phyloP scores from a whole-genome alignment of 345 rosid species.

The Eucalyptus grandis region DNA sequence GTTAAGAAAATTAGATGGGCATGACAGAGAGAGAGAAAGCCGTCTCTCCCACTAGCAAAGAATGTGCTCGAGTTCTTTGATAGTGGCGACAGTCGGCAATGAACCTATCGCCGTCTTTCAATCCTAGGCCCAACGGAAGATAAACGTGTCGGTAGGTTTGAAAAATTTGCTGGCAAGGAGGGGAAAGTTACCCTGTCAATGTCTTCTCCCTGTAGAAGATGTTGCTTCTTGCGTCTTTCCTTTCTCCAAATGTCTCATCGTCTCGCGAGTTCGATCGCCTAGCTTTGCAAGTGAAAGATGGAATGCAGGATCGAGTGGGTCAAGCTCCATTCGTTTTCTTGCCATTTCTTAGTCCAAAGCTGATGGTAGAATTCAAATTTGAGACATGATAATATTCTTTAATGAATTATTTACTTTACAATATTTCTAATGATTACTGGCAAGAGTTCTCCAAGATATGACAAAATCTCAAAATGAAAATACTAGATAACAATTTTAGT shows the following conservation, averaged over 20 bases:
- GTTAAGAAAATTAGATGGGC: not conserved
- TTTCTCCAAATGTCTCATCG: not conserved
- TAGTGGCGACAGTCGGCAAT: not conserved
- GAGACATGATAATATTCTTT: too few relatives aligned
- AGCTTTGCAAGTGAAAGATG: not conserved
- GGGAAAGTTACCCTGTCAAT: not conserved
- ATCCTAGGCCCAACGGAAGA: not conserved
- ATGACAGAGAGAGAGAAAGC: not conserved
- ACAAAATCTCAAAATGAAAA: fast-evolving
- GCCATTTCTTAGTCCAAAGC: not conserved
- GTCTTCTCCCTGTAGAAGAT: not conserved
- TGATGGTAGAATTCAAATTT: not conserved
- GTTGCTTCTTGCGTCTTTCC: not conserved
- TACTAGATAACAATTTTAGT: fast-evolving
- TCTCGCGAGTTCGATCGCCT: not conserved
- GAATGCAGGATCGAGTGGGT: not conserved
- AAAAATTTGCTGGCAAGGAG: not conserved
- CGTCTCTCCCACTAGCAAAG: not conserved
- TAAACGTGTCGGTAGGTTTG: not conserved
- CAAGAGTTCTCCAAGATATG: fast-evolving
- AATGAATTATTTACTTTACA: too few relatives aligned
- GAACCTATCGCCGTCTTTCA: not conserved
- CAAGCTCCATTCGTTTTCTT: not conserved
- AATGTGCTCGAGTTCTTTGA: not conserved
- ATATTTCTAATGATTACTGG: fast-evolving